phyloP scores from a whole-genome alignment of 1,284 basidiomycete species.

The Boletellus deceptivus region DNA sequence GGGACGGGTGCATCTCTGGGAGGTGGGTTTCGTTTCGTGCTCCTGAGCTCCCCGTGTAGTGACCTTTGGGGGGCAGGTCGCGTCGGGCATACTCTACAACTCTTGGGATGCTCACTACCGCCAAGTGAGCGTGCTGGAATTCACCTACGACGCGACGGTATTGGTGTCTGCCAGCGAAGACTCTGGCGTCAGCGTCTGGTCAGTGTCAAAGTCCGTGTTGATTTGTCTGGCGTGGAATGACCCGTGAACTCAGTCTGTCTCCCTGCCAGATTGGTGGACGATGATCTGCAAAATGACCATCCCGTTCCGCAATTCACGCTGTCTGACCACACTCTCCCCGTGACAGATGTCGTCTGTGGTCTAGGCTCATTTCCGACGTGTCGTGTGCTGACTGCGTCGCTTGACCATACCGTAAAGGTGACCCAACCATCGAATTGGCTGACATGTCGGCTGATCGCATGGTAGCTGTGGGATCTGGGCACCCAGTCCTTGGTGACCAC shows the following conservation, averaged over 20 bases:
- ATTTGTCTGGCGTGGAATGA: conserved; percentile 10
- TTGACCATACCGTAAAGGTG: conserved; percentile 93
- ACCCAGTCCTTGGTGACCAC: conserved; percentile 80
- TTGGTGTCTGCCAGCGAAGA: conserved; percentile 89
- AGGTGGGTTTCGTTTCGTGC: conserved; percentile 44
- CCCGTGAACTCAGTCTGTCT: conserved; percentile 3
- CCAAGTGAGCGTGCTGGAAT: conserved; percentile 76
- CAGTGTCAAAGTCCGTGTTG: conserved; percentile 70
- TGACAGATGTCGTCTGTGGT: conserved; percentile 81
- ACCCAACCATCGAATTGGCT: conserved; percentile 7
- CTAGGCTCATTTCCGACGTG: conserved; percentile 76
- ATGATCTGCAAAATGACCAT: conserved; percentile 65
- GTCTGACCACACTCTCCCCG: conserved; percentile 88
- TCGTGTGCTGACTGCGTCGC: conserved; percentile 76
- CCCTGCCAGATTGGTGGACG: conserved; percentile 62
- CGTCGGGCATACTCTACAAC: conserved; percentile 85
- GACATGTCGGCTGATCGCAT: conserved; percentile 5
- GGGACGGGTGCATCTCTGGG: conserved; percentile 94
- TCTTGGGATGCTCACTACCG: conserved; percentile 97
- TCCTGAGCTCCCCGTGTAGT: conserved; percentile 5
- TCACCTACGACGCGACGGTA: conserved; percentile 78
- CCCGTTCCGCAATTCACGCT: conserved; percentile 79
- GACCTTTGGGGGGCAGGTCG: conserved; percentile 53
- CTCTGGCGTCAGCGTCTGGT: conserved; percentile 86
- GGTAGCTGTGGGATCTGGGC: conserved; percentile 78